phyloP scores from a whole-genome alignment of 768 basidiomycete genomes.

The Suillus ampliporus region DNA sequence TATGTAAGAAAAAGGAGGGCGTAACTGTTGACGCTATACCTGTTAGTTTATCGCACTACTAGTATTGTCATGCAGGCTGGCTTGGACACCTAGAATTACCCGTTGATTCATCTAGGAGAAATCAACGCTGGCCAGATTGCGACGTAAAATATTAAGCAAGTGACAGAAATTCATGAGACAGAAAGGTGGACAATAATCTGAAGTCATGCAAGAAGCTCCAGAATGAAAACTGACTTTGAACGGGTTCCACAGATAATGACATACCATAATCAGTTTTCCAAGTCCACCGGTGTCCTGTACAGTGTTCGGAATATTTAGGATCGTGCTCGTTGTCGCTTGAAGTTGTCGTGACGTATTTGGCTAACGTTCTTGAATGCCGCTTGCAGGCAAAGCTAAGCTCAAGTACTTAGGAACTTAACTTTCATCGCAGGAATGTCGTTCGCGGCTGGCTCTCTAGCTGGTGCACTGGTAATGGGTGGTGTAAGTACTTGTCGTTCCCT shows the following conservation, averaged over 20 bases:
- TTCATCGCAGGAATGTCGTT: conserved; percentile 51
- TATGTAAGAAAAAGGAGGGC: too few relatives aligned
- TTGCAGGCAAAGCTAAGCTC: background rate
- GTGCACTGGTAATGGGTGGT: conserved; percentile 70
- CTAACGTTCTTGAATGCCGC: background rate
- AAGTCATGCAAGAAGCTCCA: background rate
- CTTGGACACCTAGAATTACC: too few relatives aligned
- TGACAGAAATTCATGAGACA: background rate
- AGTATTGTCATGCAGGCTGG: too few relatives aligned
- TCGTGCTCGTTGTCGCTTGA: background rate
- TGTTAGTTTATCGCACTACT: too few relatives aligned
- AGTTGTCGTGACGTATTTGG: conserved; percentile 3
- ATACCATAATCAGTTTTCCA: background rate
- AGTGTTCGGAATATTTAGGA: background rate
- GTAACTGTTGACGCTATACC: too few relatives aligned
- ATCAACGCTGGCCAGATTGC: too few relatives aligned
- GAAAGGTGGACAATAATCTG: background rate
- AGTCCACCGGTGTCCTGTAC: background rate
- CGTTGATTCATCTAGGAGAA: too few relatives aligned
- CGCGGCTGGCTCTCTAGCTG: conserved; percentile 69
- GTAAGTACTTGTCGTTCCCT: conserved; percentile 41
- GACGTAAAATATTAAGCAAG: too few relatives aligned
- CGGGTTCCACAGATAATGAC: too few relatives aligned
- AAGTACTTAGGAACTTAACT: background rate
- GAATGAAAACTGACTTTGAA: background rate